These are phyloP conservation scores for Apodospora peruviana DNA, from an alignment of 495 filamentous ascomycete species.

Conservation along the genomic window DNA sequence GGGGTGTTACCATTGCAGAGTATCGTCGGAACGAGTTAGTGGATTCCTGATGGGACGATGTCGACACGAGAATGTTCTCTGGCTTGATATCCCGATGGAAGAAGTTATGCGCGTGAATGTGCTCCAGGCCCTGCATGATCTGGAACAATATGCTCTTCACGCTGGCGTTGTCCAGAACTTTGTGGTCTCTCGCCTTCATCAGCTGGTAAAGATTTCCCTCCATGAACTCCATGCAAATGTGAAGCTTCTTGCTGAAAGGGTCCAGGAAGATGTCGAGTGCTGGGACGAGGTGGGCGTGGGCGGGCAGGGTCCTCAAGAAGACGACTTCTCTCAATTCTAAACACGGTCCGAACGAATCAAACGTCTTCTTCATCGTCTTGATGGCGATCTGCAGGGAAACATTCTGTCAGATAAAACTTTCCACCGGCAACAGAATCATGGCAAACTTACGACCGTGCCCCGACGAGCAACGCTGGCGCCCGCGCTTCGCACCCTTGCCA, in stretches of 20 bases:
- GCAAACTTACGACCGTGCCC: slow-evolving; percentile 76
- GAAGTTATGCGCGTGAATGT: slow-evolving; percentile 95
- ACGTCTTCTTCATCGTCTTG: slow-evolving; percentile 99
- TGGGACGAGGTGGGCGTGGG: slow-evolving; percentile 87
- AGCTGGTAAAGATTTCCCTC: slow-evolving; percentile 98
- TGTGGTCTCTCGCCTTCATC: slow-evolving; percentile 97
- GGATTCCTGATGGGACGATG: slow-evolving; percentile 75
- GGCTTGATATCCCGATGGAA: slow-evolving; percentile 99
- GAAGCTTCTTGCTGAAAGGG: slow-evolving; percentile 87
- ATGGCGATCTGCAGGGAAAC: slow-evolving; percentile 71
- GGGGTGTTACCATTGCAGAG: slow-evolving; percentile 88
- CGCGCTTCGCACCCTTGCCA: slow-evolving; percentile 84
- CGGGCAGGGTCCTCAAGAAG: slow-evolving; percentile 83
- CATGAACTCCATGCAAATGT: slow-evolving; percentile 99
- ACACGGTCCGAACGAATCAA: slow-evolving; percentile 84
- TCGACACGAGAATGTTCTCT: slow-evolving; percentile 97
- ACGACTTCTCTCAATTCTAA: slow-evolving; percentile 93
- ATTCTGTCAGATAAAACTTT: slow-evolving; percentile 10
- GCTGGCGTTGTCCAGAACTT: slow-evolving; percentile 78
- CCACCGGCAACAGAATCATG: neutral
- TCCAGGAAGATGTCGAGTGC: slow-evolving; percentile 99
- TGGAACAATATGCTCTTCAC: slow-evolving; percentile 98
- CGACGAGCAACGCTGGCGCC: slow-evolving; percentile 83
- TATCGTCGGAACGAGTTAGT: slow-evolving; percentile 79
- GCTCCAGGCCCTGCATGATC: slow-evolving; percentile 91